A percentile compares a stretch with the other conserved stretches of the same genome.
These are phyloP conservation scores for Synchytrium microbalum DNA, from an alignment of 371 early-diverging fungal genomes.

Conservation along the genomic window DNA sequence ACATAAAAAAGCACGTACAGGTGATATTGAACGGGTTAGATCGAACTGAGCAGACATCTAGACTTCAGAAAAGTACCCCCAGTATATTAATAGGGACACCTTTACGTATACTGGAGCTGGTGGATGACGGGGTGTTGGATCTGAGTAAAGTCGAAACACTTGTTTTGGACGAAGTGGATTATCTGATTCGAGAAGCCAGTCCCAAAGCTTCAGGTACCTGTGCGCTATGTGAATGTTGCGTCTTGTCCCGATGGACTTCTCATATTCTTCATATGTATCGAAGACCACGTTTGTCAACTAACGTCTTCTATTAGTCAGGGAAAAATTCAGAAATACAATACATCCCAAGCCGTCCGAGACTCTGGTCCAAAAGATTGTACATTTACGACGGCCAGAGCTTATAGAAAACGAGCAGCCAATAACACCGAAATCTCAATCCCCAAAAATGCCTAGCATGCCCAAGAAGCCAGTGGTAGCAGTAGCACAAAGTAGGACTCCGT, in stretches of 20 bases:
- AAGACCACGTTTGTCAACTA: too few species aligned
- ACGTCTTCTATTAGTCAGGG: slow-evolving; percentile 47
- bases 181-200: slow-evolving; percentile 50
- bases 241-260: too few species aligned
- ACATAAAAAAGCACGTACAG: slow-evolving; percentile 18
- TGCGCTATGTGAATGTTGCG: too few species aligned
- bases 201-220: neutral
- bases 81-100: slow-evolving; percentile 64
- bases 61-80: slow-evolving; percentile 20
- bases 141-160: slow-evolving; percentile 45
- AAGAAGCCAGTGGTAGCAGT: too few species aligned
- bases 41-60: slow-evolving; percentile 17
- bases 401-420: too few species aligned
- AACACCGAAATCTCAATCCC: too few species aligned
- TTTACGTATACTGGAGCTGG: slow-evolving; percentile 40
- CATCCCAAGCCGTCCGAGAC: slow-evolving; percentile 63
- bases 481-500: slow-evolving; percentile 1
- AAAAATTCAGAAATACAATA: slow-evolving; percentile 35
- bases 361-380: slow-evolving; percentile 43
- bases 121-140: slow-evolving; percentile 36
- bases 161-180: slow-evolving; percentile 71
- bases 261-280: too few species aligned
- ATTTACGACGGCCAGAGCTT: slow-evolving; percentile 8
- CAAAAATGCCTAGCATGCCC: too few species aligned
- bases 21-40: slow-evolving; percentile 20